Conservation (phyloP, 2,329 filamentous ascomycete genomes). For the Fusarium xyrophilum region DNA sequence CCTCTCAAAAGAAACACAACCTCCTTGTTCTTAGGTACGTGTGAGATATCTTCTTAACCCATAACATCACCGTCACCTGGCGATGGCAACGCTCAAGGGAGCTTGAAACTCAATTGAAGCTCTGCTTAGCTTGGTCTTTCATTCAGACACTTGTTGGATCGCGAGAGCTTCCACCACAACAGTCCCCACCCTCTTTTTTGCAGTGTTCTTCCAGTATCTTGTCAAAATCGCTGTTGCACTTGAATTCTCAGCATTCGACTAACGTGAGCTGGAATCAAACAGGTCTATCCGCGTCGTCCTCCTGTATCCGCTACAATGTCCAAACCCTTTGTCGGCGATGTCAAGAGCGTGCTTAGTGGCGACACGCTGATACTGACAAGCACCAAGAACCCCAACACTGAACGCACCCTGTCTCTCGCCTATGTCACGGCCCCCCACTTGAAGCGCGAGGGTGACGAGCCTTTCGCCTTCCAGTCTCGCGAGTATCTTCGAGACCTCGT, state of each 20-base stretch:
- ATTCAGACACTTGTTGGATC: not conserved
- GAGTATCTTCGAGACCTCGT: conserved; percentile 86
- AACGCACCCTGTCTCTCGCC: conserved; percentile 87
- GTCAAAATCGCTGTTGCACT: not conserved
- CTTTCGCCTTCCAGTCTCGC: conserved; percentile 91
- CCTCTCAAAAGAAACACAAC: not conserved
- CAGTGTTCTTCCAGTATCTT: not conserved
- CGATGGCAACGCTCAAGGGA: conserved; percentile 27
- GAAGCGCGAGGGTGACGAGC: conserved; percentile 88
- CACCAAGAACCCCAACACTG: conserved; percentile 79
- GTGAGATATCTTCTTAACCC: conserved; percentile 9
- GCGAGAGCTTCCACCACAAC: not conserved
- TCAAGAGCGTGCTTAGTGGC: conserved; percentile 94
- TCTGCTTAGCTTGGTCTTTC: conserved; percentile 1
- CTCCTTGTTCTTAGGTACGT: conserved; percentile 36
- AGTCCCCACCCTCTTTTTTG: not conserved
- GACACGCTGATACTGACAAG: conserved; percentile 88
- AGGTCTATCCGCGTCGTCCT: conserved; percentile 35
- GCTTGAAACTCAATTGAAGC: conserved; percentile 17
- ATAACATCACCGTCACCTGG: conserved; percentile 14
- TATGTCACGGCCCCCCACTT: conserved; percentile 90
- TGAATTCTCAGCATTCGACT: conserved; percentile 14
- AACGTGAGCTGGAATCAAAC: conserved; percentile 10
- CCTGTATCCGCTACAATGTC: conserved; percentile 51
- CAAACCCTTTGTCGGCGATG: conserved; percentile 70